phyloP scores from a whole-genome alignment of 257 asterid species.

The Primulina huaijiensis region DNA sequence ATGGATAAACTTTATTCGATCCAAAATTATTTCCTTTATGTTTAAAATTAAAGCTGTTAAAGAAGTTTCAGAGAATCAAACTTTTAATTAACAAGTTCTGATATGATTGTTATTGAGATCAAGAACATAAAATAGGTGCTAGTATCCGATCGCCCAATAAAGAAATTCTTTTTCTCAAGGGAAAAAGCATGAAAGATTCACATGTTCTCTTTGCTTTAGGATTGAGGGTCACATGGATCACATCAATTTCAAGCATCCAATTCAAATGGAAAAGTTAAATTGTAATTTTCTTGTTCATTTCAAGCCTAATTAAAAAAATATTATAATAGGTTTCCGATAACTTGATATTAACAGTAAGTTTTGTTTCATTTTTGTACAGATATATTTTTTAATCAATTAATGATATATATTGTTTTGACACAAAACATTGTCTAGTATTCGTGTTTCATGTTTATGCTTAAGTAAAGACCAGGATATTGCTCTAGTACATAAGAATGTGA shows the following conservation, averaged over 20 bases:
- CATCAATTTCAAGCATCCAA: background rate
- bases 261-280: too few relatives aligned
- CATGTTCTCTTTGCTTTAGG: background rate
- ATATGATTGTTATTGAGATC: background rate
- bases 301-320: too few relatives aligned
- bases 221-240: background rate
- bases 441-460: too few relatives aligned
- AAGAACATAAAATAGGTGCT: background rate
- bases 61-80: background rate
- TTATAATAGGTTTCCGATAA: background rate
- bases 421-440: too few relatives aligned
- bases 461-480: too few relatives aligned
- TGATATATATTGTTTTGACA: too few relatives aligned
- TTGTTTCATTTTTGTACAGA: too few relatives aligned
- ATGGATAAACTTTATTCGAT: background rate
- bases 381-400: too few relatives aligned
- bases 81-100: background rate
- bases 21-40: background rate
- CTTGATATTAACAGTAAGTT: too few relatives aligned
- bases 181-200: background rate
- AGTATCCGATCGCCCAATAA: background rate
- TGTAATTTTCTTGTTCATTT: too few relatives aligned
- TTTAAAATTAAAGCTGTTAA: background rate
- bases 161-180: background rate
- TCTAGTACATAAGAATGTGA: too few relatives aligned